Base-by-base conservation (phyloP, 345 rosid species). In the Eucalyptus sideroxylon region DNA sequence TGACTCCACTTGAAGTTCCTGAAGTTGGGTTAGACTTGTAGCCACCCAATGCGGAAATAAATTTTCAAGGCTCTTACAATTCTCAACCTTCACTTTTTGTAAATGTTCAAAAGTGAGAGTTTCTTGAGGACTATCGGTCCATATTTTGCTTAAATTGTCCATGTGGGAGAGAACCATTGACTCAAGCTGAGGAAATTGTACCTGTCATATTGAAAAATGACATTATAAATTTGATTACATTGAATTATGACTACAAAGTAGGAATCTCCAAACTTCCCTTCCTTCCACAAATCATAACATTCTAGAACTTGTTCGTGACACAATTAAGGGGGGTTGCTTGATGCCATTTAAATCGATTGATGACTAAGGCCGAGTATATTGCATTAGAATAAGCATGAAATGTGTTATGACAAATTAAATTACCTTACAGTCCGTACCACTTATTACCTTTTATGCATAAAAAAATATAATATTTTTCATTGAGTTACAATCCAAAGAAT, bases 111-210 rank as follows among this genome's bases (percentile, higher is more conserved):
- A 69, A 9, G 81, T 17, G 13, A 69, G 44, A 69, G 14, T 69
- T 3, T 69, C 14, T 17, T 2, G 26, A 69, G 81, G 13, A 69
- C 2, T 17, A 0, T 17, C 1, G 0, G 2, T 5, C 44, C 81
- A 69, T 34, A 69, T 34, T 34, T 69, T 34, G 44, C 2, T 69
- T 34, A 69, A 69, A 17, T 17, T 9, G 4, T 34, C 44, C 81
- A 69, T 69, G 26, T 69, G 44, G 12, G 81, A 69, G 14, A 69
- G 81, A 5, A 8, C 4, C 6, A 69, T 17, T 1, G 0, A 17
- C 2, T 0, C 0, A 34, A 69, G 81, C 2, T 0, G 11, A 69
- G 44, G 81, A 69, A 69, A 69, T 17, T 34, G 81, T 34, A 69
- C 44, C 81, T 34, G 8, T 1, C 81, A 69, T 69, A 34, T 17